Conservation (phyloP, 2,329 filamentous ascomycete genomes). For the Chalaropsis thielavioides region DNA sequence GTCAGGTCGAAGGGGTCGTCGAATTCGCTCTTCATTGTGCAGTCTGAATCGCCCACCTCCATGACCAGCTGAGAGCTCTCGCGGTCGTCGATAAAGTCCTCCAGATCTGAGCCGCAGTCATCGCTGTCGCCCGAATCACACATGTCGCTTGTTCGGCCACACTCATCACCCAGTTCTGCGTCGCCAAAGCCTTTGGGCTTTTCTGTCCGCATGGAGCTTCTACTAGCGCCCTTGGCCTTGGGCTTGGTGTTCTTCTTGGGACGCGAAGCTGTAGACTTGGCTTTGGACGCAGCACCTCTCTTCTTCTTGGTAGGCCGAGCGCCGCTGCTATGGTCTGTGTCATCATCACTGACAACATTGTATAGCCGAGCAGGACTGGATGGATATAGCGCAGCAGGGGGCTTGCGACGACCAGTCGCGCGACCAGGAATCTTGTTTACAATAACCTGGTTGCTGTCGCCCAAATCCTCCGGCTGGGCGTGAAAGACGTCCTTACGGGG, state of each 20-base stretch:
- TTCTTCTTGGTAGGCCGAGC: not conserved
- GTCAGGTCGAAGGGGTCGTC: not conserved
- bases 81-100: constrained; percentile 15
- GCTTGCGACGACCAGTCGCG: not conserved
- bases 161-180: constrained; percentile 14
- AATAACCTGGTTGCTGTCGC: not conserved
- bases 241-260: not conserved
- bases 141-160: constrained; percentile 15
- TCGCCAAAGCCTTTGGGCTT: constrained; percentile 10
- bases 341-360: constrained; percentile 13
- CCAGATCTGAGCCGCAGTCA: constrained; percentile 17
- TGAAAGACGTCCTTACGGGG: not conserved
- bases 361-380: constrained; percentile 14
- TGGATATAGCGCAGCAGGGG: constrained; percentile 4
- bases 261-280: not conserved
- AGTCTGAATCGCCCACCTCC: constrained; percentile 9
- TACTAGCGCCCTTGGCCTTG: not conserved
- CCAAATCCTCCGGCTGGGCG: not conserved
- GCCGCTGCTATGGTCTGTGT: not conserved
- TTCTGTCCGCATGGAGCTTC: not conserved
- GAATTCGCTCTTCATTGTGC: not conserved
- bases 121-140: constrained; percentile 17
- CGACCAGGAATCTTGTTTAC: not conserved
- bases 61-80: constrained; percentile 8
- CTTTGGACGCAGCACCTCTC: not conserved